Evolutionary conservation across 148 eudicot genomes (phyloP).

Genomic region (Chenopodium album): DNA sequence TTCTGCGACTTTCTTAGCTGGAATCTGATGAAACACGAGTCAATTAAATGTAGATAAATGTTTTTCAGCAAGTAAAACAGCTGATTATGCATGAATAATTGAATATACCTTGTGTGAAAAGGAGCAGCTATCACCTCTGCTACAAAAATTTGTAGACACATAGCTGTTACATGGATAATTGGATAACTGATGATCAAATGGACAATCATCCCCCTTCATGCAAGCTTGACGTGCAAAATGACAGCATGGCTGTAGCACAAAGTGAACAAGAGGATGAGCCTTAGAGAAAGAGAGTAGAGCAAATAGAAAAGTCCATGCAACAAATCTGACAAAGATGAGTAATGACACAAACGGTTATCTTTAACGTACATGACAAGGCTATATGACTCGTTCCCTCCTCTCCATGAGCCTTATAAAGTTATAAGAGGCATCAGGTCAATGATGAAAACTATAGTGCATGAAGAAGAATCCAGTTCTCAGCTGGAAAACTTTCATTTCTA

Average conservation of each 20-base stretch:
- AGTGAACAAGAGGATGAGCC: constrained; percentile 9
- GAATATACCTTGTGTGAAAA: constrained; percentile 80
- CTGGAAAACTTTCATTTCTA: too few relatives aligned
- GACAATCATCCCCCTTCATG: constrained; percentile 96
- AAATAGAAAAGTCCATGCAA: too few relatives aligned
- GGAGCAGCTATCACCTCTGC: constrained; percentile 67
- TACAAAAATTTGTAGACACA: constrained; percentile 56
- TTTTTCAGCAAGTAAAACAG: background rate
- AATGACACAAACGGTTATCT: background rate
- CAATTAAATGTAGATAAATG: constrained; percentile 7
- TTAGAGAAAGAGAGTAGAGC: background rate
- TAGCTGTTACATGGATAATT: constrained; percentile 83
- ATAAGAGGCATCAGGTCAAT: background rate
- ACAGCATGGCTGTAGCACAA: constrained; percentile 69
- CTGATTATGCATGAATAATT: background rate
- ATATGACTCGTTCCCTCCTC: background rate
- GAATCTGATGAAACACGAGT: constrained; percentile 30
- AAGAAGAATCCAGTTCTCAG: too few relatives aligned
- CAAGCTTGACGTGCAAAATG: constrained; percentile 85
- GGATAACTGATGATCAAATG: constrained; percentile 86
- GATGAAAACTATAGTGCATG: background rate
- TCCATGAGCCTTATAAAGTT: background rate
- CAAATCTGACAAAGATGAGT: background rate
- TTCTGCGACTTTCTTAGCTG: constrained; percentile 31
- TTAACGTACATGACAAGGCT: background rate